Conservation (phyloP, 257 asterid species). For the Solanum etuberosum region DNA sequence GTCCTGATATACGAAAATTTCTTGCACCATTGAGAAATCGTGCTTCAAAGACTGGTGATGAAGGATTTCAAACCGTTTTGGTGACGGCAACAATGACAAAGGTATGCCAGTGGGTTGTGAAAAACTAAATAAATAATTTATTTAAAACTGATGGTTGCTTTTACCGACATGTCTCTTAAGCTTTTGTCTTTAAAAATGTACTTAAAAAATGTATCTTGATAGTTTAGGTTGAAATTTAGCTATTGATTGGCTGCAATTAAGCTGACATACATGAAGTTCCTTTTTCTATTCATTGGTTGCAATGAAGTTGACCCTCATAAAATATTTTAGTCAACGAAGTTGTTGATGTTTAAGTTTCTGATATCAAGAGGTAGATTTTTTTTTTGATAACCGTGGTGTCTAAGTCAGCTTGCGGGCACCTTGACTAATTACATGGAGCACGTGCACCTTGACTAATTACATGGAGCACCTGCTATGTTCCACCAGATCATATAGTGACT, state of each 20-base stretch:
- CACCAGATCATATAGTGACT: neutral
- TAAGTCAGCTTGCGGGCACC: neutral
- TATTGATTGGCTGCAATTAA: neutral
- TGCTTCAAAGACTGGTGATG: slow-evolving; percentile 52
- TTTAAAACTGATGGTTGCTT: neutral
- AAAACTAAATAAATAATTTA: neutral
- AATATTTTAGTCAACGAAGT: neutral
- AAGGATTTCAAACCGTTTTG: slow-evolving; percentile 80
- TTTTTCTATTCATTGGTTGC: neutral
- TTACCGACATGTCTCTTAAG: neutral
- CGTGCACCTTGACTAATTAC: neutral
- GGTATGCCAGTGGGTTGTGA: slow-evolving; percentile 27
- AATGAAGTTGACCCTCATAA: neutral
- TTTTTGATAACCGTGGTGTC: neutral
- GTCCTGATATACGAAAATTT: slow-evolving; percentile 91
- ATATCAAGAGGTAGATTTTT: neutral
- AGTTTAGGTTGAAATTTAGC: neutral
- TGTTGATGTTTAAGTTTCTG: neutral
- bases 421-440: neutral
- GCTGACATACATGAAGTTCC: neutral
- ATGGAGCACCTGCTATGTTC: neutral
- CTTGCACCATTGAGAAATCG: slow-evolving; percentile 79
- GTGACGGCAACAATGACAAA: slow-evolving; percentile 98
- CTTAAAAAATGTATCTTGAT: neutral
- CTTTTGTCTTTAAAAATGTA: neutral